Evolutionary conservation across 2,329 filamentous ascomycete genomes (phyloP).

Genomic region (Exophiala dermatitidis): DNA sequence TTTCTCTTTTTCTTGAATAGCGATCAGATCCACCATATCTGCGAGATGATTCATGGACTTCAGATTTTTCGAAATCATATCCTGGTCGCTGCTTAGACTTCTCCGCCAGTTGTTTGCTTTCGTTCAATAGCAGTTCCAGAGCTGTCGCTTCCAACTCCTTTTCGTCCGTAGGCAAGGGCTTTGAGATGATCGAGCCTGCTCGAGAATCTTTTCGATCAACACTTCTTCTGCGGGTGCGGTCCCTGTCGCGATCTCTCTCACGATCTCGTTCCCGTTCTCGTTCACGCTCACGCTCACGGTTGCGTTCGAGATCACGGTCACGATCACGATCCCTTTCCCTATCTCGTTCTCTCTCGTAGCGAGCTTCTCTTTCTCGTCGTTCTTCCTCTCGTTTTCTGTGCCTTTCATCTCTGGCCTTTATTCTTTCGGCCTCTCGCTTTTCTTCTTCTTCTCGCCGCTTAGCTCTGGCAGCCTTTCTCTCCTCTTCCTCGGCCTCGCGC

Average conservation of each 20-base stretch:
- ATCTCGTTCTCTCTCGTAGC: constrained; percentile 31
- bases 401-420: constrained; percentile 44
- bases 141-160: constrained; percentile 51
- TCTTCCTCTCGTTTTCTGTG: constrained; percentile 42
- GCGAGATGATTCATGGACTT: constrained; percentile 28
- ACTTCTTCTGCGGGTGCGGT: constrained; percentile 28
- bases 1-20: constrained; percentile 28
- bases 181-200: constrained; percentile 29
- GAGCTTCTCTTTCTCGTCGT: constrained; percentile 34
- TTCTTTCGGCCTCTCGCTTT: constrained; percentile 46
- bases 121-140: constrained; percentile 47
- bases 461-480: constrained; percentile 44
- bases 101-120: constrained; percentile 49
- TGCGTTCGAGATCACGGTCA: constrained; percentile 20
- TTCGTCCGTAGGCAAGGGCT: constrained; percentile 40
- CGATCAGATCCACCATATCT: constrained; percentile 25
- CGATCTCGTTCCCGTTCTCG: constrained; percentile 29
- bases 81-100: constrained; percentile 46
- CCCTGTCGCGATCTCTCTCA: constrained; percentile 17
- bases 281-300: constrained; percentile 30
- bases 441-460: constrained; percentile 48
- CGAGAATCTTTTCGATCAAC: constrained; percentile 31
- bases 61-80: constrained; percentile 36
- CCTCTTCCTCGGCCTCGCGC: constrained; percentile 40
- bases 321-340: constrained; percentile 31